Evolutionary conservation across 2,329 filamentous ascomycete species (phyloP), one percentile per base, ranked within the genome.

Genomic region (Beauveria scarabaeidicola): DNA sequence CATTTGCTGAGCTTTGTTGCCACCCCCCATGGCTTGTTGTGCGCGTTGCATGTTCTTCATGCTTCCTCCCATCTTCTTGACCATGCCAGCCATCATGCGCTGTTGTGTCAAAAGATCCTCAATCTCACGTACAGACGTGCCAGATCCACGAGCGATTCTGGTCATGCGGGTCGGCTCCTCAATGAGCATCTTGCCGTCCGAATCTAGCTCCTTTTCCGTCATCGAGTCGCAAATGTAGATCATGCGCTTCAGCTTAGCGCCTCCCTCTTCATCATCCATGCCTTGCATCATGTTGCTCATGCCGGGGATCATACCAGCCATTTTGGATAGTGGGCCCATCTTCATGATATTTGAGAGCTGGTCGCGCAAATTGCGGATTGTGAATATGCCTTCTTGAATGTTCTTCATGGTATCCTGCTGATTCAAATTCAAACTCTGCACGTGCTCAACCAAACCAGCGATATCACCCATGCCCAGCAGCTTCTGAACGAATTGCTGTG

Each of bases 341-440:
- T 99, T 99, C 91, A 97, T 97, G 69, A 99, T 97, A 69, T 97
- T 97, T 61, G 88, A 89, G 13, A 99, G 85, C 71, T 99, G 95
- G 71, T 99, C 94, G 21, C 94, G 86, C 65, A 99, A 81, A 72
- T 99, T 94, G 59, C 94, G 88, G 38, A 99, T 83, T 0, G 94
- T 96, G 74, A 97, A 99, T 64, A 97, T 92, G 59, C 94, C 94
- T 69, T 97, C 93, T 7, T 91, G 89, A 65, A 99, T 95, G 77
- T 99, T 93, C 79, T 99, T 99, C 81, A 99, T 97, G 3, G 94
- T 97, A 68, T 97, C 93, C 75, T 99, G 97, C 66, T 97, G 94
- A 73, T 97, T 92, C 53, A 97, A 83, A 72, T 96, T 97, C 55
- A 99, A 82, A 36, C 88, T 90, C 72, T 99, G 94, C 1, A 99